Percentiles rank a stretch among this genome's conserved stretches.
Conservation (phyloP, 257 asterid species). For the Solanum megistacrolobum region DNA sequence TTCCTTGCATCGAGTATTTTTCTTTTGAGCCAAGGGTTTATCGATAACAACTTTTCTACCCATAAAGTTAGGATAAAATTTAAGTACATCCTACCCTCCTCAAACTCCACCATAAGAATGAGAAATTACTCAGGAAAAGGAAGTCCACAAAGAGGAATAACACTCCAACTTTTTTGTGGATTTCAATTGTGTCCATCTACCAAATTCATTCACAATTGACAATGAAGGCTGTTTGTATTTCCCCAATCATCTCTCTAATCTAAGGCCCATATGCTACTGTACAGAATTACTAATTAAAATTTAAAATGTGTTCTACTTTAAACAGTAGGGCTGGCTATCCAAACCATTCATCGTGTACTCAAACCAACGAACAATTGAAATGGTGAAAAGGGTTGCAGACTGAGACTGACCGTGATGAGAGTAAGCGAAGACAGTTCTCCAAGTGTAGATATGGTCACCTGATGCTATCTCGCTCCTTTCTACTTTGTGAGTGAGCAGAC, state of each 20-base stretch:
- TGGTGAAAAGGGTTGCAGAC: not conserved
- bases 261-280: not conserved
- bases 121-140: not conserved
- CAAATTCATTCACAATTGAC: too few relatives aligned
- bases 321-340: too few relatives aligned
- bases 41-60: not conserved
- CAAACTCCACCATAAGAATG: not conserved
- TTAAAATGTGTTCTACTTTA: too few relatives aligned
- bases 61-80: not conserved
- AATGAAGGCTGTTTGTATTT: not conserved
- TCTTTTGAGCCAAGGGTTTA: not conserved
- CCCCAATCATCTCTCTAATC: not conserved
- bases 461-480: constrained; percentile 3
- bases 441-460: constrained; percentile 27
- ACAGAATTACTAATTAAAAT: too few relatives aligned
- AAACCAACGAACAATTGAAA: not conserved
- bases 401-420: constrained; percentile 24
- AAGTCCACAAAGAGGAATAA: not conserved
- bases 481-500: constrained; percentile 13
- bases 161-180: not conserved
- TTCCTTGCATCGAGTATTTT: not conserved
- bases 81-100: not conserved
- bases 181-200: not conserved
- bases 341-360: too few relatives aligned
- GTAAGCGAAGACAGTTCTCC: constrained; percentile 17